Percentiles rank a stretch among this genome's conserved stretches.
phyloP scores from a whole-genome alignment of 2,329 filamentous ascomycete genomes.

The Zelopaecilomyces penicillatus region DNA sequence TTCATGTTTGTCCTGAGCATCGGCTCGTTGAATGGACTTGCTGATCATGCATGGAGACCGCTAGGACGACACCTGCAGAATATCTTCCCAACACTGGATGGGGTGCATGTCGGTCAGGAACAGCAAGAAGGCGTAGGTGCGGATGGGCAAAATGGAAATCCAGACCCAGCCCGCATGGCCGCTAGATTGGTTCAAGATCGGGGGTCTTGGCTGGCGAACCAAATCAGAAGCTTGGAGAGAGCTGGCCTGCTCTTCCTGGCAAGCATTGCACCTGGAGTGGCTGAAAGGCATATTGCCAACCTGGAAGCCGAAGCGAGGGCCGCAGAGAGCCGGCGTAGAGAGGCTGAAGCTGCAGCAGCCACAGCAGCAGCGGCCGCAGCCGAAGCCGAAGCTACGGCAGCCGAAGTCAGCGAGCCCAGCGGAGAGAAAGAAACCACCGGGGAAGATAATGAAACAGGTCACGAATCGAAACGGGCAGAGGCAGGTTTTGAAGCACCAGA shows the following conservation, averaged over 20 bases:
- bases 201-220: constrained; percentile 26
- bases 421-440: constrained; percentile 5
- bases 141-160: constrained; percentile 20
- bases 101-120: constrained; percentile 17
- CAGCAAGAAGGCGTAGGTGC: constrained; percentile 19
- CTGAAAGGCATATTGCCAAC: constrained; percentile 55
- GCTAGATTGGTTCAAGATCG: constrained; percentile 39
- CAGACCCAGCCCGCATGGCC: constrained; percentile 43
- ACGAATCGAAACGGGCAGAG: constrained; percentile 5
- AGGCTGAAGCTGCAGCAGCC: constrained; percentile 33
- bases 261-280: constrained; percentile 57
- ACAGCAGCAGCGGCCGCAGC: constrained; percentile 21
- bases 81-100: constrained; percentile 44
- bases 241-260: constrained; percentile 55
- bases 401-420: constrained; percentile 5
- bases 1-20: constrained; percentile 52
- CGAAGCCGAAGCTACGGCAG: constrained; percentile 17
- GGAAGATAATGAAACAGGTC: constrained; percentile 3
- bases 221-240: constrained; percentile 48
- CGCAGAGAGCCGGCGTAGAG: constrained; percentile 33
- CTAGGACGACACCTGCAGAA: constrained; percentile 51
- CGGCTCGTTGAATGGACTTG: constrained; percentile 47
- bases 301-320: constrained; percentile 43
- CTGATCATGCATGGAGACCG: constrained; percentile 47
- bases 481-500: too few relatives aligned